phyloP scores from a whole-genome alignment of 768 basidiomycete species.

The Xerocomus brunneocitrinus region DNA sequence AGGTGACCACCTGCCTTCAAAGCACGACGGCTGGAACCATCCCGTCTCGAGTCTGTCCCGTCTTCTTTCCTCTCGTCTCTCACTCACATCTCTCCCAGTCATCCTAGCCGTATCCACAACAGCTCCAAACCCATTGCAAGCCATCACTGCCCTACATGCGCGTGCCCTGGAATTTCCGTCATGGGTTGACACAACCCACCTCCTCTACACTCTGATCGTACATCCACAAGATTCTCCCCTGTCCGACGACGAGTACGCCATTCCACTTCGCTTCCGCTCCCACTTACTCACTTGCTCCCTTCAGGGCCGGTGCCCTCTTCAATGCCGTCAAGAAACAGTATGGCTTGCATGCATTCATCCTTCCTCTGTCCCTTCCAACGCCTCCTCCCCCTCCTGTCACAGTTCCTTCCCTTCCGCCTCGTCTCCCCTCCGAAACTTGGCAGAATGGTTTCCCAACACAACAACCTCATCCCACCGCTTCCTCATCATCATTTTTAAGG shows the following conservation, averaged over 20 bases:
- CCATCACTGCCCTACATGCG: slow-evolving; percentile 70
- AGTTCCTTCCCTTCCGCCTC: slow-evolving; percentile 60
- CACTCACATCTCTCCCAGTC: slow-evolving; percentile 41
- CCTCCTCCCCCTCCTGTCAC: slow-evolving; percentile 64
- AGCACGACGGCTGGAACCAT: slow-evolving; percentile 81
- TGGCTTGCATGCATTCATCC: slow-evolving; percentile 71
- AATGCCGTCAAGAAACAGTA: slow-evolving; percentile 88
- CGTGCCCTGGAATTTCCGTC: slow-evolving; percentile 62
- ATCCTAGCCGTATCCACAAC: slow-evolving; percentile 78
- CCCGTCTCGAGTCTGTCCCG: slow-evolving; percentile 65
- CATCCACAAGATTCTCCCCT: slow-evolving; percentile 67
- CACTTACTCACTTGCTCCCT: slow-evolving; percentile 6
- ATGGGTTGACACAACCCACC: slow-evolving; percentile 72
- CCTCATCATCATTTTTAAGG: slow-evolving; percentile 32
- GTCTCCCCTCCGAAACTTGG: slow-evolving; percentile 41
- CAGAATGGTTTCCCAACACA: slow-evolving; percentile 13
- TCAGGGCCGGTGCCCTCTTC: slow-evolving; percentile 70
- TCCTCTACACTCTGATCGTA: slow-evolving; percentile 73
- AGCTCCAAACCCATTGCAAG: slow-evolving; percentile 77
- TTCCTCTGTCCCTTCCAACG: slow-evolving; percentile 56
- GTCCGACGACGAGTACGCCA: slow-evolving; percentile 73
- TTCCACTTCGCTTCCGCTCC: slow-evolving; percentile 2
- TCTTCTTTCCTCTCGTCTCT: slow-evolving; percentile 7
- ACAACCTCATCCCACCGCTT: neutral
- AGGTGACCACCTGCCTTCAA: slow-evolving; percentile 70